Evolutionary conservation across 352 stramenopile genomes (phyloP).

Genomic region (Phytophthora ramorum): DNA sequence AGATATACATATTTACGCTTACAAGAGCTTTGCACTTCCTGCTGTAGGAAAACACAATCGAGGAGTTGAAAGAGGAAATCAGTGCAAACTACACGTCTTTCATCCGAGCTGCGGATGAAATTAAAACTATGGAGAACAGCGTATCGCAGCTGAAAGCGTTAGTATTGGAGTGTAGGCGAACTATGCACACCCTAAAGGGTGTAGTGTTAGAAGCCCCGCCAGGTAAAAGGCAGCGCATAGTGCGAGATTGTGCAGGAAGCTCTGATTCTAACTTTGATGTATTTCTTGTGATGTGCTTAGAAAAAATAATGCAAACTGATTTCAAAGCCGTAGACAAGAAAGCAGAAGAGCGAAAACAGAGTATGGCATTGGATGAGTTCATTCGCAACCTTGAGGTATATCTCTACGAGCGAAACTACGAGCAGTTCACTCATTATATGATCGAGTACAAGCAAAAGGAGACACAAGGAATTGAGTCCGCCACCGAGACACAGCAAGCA

Average conservation of each 20-base stretch:
- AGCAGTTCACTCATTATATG: constrained; percentile 58
- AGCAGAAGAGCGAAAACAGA: constrained; percentile 54
- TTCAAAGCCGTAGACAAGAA: constrained; percentile 61
- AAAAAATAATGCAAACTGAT: constrained; percentile 38
- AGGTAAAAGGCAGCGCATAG: constrained; percentile 25
- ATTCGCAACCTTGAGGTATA: constrained; percentile 75
- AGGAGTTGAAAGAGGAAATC: constrained; percentile 86
- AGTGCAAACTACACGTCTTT: constrained; percentile 86
- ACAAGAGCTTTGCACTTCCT: not conserved
- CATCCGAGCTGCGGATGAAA: constrained; percentile 72
- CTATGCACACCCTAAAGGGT: constrained; percentile 61
- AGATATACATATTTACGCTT: not conserved
- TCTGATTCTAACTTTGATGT: not conserved
- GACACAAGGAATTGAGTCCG: constrained; percentile 43
- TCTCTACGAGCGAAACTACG: constrained; percentile 72
- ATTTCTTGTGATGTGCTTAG: constrained; percentile 26
- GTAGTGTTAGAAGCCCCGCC: constrained; percentile 54
- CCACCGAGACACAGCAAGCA: constrained; percentile 50
- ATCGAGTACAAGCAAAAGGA: constrained; percentile 60
- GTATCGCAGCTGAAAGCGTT: constrained; percentile 81
- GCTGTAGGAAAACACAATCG: constrained; percentile 78
- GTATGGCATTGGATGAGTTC: constrained; percentile 59
- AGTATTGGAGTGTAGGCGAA: constrained; percentile 79
- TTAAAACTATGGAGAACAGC: constrained; percentile 88
- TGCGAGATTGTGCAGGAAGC: not conserved